Evolutionary conservation across 2,329 filamentous ascomycete species (phyloP), one percentile per base, ranked within the genome.

Genomic region (Arthrobotrys conoides): DNA sequence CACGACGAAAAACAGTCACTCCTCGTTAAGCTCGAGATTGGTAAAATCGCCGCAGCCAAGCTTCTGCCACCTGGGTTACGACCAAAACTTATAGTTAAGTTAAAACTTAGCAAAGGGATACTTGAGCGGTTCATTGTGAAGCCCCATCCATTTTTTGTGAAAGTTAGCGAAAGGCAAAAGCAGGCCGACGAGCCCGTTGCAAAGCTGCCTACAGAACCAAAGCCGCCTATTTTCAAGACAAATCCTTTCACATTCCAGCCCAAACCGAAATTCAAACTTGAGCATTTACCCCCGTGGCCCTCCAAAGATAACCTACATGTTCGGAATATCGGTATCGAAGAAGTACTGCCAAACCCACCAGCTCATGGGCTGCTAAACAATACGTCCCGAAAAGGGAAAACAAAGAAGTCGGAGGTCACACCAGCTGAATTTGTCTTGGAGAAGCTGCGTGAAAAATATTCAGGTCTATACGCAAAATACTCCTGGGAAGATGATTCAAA

Each of bases 61-160:
- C 68, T 78, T 18, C 33, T 48, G 1, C 75, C 75, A 18, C 68
- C 75, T 3, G 46, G 53, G 18, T 44, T 63, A 24, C 63, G 71
- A 38, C 71, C 75, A 12, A 61, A 61, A 12, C 55, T 69, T 6
- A 30, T 78, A 1, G 46, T 72, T 12, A 61, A 33, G 3, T 68
- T 78, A 14, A 78, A 59, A n/a, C 38, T 78, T 48, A 44, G 36
- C 44, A 78, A 72, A 55, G 30, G 63, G 14, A 38, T 65, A 12
- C 75, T 78, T 16, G 53, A 72, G 55, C 55, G 30, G 27, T 65
- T 78, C 30, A 18, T 68, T 6, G 68, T 70, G 8, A 78, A 78
- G 27, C 68, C 68, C 9, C 75, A 78, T 59, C 75, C 75, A 14
- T 78, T 78, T 44, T 78, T 78, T 12, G 61, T 38, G 14, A 78